Base-by-base conservation (phyloP, 1,284 basidiomycete species). In the Abortiporus biennis region DNA sequence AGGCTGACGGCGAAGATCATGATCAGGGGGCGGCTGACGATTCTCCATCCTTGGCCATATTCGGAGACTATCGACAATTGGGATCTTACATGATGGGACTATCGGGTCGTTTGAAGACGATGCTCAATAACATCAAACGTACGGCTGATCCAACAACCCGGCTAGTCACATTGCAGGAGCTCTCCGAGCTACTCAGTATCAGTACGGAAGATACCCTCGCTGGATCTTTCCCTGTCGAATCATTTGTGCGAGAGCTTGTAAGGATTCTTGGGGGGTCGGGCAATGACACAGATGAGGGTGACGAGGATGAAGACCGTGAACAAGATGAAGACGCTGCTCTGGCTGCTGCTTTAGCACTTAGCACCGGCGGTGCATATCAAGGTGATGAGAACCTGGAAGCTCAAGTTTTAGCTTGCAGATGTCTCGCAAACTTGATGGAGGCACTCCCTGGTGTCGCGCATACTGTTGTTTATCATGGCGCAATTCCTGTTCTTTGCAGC, bases 151-250 rank as follows among this genome's bases (percentile, higher is more conserved):
- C 84, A 4, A 84, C 88, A 0, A 87, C 85, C 20, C 82, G 91
- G 36, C 79, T 97, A 39, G 69, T 93, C 38, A 92, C 93, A 2
- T 71, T 99, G 12, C 92, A 97, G 58, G 95, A 99, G 58, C 79
- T 97, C 42, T 92, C 89, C 59, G 96, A 99, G 60, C 64, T 97
- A 34, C 80, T 99, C 43, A 91, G 91, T 49, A 94, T 99, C 65
- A 92, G 91, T 64, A 98, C 92, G 5, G 95, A 99, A 65, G 96
- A 99, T 62, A 97, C 92, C 1, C 72, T 99, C 32, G 89, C 91
- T 12, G 93, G 92, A 34, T 95, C 89, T 27, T 95, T 99, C 67
- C 91, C 90, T 50, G 85, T 93, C 21, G 92, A 95, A 55, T 78
- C 84, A 12, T 98, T 93, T 59, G 91, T 95, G 32, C 81, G 84